Conservation (phyloP, 208 protist genomes). For the Acanthamoeba royreba region DNA sequence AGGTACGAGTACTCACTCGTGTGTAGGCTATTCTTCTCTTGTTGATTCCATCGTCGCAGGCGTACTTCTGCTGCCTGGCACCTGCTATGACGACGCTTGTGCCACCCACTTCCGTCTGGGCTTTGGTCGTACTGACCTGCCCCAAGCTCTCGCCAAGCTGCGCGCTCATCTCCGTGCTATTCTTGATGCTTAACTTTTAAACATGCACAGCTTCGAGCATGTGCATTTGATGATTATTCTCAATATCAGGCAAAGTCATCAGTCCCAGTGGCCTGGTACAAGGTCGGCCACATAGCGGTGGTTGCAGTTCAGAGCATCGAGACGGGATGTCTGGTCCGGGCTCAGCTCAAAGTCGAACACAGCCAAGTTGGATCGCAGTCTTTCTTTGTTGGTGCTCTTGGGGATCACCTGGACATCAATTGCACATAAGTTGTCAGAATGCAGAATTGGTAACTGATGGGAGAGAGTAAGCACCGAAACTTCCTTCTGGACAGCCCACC, state of each 20-base stretch:
- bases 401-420: slow-evolving; percentile 72
- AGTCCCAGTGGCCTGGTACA: neutral
- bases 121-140: neutral
- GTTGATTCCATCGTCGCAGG: neutral
- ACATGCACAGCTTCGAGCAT: neutral
- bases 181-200: neutral
- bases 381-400: slow-evolving; percentile 81
- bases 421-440: neutral
- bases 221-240: too few species aligned
- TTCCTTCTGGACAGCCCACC: slow-evolving; percentile 58
- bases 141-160: neutral
- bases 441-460: neutral
- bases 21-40: neutral
- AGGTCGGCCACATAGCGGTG: neutral
- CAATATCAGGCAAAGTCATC: too few species aligned
- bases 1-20: neutral
- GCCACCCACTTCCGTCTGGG: neutral
- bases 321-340: slow-evolving; percentile 76
- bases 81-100: neutral
- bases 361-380: slow-evolving; percentile 88
- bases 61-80: neutral
- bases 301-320: slow-evolving; percentile 55
- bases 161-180: neutral
- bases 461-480: neutral
- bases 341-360: slow-evolving; percentile 87